Conservation (phyloP, 768 basidiomycete genomes). For the Tylopilus subfusipes region DNA sequence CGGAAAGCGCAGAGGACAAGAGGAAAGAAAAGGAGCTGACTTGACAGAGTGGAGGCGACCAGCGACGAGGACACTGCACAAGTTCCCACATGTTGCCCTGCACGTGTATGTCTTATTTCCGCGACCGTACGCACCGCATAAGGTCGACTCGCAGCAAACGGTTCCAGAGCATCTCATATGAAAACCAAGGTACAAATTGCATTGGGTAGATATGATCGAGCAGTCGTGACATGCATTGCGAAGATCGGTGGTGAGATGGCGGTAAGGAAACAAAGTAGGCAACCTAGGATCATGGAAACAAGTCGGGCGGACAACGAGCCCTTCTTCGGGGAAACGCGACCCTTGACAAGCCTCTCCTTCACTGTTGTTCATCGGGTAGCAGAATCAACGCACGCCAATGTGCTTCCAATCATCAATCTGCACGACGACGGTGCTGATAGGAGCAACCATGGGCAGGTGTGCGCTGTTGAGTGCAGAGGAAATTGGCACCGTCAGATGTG, state of each 20-base stretch:
- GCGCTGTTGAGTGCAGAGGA: background rate
- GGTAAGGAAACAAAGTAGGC: background rate
- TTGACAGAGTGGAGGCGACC: background rate
- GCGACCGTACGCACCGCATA: constrained; percentile 3
- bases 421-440: background rate
- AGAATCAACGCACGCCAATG: background rate
- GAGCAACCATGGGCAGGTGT: background rate
- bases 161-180: background rate
- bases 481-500: background rate
- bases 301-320: background rate
- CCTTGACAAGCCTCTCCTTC: background rate
- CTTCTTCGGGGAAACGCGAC: background rate
- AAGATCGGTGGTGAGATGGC: background rate
- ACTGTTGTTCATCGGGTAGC: background rate
- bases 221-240: background rate
- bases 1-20: background rate
- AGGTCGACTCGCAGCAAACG: constrained; percentile 6
- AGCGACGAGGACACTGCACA: background rate
- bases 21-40: background rate
- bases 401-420: background rate
- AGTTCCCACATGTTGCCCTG: constrained; percentile 13
- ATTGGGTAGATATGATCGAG: background rate
- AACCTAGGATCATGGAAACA: background rate
- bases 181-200: background rate
- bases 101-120: constrained; percentile 17